Conservation (phyloP, 2,329 filamentous ascomycete genomes). For the Aspergillus chevalieri region DNA sequence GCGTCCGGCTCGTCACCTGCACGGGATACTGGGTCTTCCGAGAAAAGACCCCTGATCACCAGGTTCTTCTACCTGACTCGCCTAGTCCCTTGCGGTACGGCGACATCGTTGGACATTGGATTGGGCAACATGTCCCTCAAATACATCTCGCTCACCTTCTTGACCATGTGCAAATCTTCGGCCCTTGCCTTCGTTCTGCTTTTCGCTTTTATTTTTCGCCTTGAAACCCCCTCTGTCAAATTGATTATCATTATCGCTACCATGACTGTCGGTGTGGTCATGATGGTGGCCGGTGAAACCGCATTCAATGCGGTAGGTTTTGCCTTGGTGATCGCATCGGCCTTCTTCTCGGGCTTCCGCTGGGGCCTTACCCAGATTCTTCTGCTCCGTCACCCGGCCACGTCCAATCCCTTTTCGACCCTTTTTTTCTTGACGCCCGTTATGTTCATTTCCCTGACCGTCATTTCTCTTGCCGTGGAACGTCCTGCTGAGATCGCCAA, state of each 20-base stretch:
- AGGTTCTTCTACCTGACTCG: slow-evolving; percentile 86
- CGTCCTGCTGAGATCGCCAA: slow-evolving; percentile 63
- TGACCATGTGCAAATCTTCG: slow-evolving; percentile 99
- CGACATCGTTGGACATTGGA: slow-evolving; percentile 92
- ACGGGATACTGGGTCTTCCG: slow-evolving; percentile 39
- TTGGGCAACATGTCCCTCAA: slow-evolving; percentile 92
- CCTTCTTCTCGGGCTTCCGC: slow-evolving; percentile 92
- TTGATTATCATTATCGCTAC: slow-evolving; percentile 79
- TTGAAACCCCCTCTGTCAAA: slow-evolving; percentile 80
- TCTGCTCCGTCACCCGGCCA: slow-evolving; percentile 86
- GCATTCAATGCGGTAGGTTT: slow-evolving; percentile 85
- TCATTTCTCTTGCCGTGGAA: slow-evolving; percentile 80
- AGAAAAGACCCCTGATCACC: slow-evolving; percentile 64
- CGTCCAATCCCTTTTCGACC: slow-evolving; percentile 90
- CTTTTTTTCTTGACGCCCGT: slow-evolving; percentile 97
- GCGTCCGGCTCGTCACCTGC: slow-evolving; percentile 26
- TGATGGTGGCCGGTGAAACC: slow-evolving; percentile 97
- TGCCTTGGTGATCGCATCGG: slow-evolving; percentile 82
- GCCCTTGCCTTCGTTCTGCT: slow-evolving; percentile 89
- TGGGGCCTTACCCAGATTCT: slow-evolving; percentile 99
- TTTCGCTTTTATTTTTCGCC: slow-evolving; percentile 88
- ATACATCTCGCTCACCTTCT: slow-evolving; percentile 94
- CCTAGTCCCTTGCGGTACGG: slow-evolving; percentile 83
- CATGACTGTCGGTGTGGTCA: slow-evolving; percentile 89
- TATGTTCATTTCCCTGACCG: slow-evolving; percentile 80